phyloP scores from a whole-genome alignment of 306 rosid species.

The Styphnolobium japonicum region DNA sequence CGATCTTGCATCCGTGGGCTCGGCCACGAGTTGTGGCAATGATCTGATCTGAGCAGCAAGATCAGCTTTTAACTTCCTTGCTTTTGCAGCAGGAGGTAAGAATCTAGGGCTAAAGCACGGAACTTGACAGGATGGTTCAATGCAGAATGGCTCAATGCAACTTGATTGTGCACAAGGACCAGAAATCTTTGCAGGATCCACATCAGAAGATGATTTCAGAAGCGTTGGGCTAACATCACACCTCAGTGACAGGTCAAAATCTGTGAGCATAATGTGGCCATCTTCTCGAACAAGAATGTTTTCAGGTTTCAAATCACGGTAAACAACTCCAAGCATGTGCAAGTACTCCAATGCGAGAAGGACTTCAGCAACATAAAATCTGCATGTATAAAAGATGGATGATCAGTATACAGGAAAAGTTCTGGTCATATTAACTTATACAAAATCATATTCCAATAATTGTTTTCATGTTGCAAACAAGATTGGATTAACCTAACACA shows the following conservation, averaged over 20 bases:
- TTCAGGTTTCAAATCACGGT: constrained; percentile 87
- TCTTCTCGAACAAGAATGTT: constrained; percentile 90
- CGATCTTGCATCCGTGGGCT: constrained; percentile 83
- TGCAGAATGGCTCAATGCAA: constrained; percentile 82
- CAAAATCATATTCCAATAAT: background rate
- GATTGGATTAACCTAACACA: background rate
- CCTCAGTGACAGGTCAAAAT: constrained; percentile 80
- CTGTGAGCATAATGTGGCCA: constrained; percentile 93
- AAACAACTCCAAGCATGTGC: constrained; percentile 93
- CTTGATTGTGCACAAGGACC: constrained; percentile 66
- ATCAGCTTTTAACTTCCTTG: constrained; percentile 60
- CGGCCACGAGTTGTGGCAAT: constrained; percentile 89
- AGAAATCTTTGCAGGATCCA: constrained; percentile 59
- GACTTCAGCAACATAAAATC: constrained; percentile 92
- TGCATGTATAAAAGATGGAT: constrained; percentile 13
- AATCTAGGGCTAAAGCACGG: constrained; percentile 83
- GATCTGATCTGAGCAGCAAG: constrained; percentile 56
- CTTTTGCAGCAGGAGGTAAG: constrained; percentile 58
- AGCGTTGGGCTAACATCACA: constrained; percentile 79
- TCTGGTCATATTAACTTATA: constrained; percentile 6
- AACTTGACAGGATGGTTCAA: constrained; percentile 76
- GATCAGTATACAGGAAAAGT: background rate
- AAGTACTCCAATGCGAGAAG: constrained; percentile 89
- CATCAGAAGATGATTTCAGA: constrained; percentile 50
- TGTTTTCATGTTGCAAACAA: background rate